phyloP scores from a whole-genome alignment of 129 eudicot species.

The Pseudognaphalium luteoalbum region DNA sequence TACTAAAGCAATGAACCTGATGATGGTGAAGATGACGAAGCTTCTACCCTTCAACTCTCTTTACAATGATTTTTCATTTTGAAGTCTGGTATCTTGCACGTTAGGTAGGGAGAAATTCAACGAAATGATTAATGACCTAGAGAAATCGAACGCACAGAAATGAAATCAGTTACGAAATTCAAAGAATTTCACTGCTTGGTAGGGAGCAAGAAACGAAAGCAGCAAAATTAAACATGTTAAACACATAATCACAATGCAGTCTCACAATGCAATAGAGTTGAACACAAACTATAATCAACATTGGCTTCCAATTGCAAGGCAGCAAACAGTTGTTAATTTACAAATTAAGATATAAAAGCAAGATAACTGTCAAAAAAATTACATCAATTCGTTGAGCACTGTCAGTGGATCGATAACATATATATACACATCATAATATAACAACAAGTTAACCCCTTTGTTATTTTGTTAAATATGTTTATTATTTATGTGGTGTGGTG shows the following conservation, averaged over 20 bases:
- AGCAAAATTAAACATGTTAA: background rate
- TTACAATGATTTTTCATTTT: no score
- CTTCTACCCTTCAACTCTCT: background rate
- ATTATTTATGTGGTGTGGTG: background rate
- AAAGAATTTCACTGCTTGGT: background rate
- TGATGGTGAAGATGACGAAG: background rate
- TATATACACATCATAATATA: no score
- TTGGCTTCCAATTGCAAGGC: no score
- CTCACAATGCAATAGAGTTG: background rate
- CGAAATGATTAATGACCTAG: background rate
- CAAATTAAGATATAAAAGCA: background rate
- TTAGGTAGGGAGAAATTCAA: background rate
- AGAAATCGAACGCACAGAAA: background rate
- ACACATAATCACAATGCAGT: background rate
- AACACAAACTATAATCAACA: background rate
- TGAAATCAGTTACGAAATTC: background rate
- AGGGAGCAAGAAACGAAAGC: background rate
- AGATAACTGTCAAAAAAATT: no score
- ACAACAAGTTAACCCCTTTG: background rate
- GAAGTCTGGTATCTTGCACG: background rate
- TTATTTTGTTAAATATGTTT: background rate
- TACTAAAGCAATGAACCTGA: background rate
- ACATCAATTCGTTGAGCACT: background rate
- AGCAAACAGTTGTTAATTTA: background rate
- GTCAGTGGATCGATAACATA: background rate